Evolutionary conservation across 306 rosid genomes (phyloP).

Genomic region (Ammopiptanthus mongolicus): DNA sequence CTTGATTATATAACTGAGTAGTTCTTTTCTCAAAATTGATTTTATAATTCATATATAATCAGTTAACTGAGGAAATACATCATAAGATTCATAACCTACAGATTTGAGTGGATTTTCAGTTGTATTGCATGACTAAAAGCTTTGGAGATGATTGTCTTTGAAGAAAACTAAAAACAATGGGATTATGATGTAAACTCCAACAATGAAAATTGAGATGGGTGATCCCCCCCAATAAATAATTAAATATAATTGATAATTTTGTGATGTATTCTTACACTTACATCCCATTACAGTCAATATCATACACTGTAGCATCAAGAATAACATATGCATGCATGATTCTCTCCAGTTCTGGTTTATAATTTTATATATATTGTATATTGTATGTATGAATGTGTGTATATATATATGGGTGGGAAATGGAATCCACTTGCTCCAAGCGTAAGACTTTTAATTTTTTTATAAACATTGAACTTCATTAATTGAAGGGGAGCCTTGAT

Average conservation of each 20-base stretch:
- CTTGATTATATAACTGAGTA: not conserved
- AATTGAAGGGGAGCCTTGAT: too few species aligned
- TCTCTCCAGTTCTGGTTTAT: not conserved
- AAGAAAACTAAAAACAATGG: not conserved
- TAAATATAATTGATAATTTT: not conserved
- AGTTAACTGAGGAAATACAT: not conserved
- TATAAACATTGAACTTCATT: not conserved
- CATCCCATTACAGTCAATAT: not conserved
- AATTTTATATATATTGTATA: too few species aligned
- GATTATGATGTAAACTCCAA: slow-evolving; percentile 4
- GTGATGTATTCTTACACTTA: not conserved
- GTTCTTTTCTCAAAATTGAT: not conserved
- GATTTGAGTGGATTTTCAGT: slow-evolving; percentile 18
- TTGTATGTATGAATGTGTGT: too few species aligned
- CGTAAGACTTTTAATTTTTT: not conserved
- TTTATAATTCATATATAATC: not conserved
- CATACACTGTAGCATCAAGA: slow-evolving; percentile 7
- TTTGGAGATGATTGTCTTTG: slow-evolving; percentile 3
- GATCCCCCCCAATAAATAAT: not conserved
- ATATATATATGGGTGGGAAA: too few species aligned
- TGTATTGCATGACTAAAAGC: slow-evolving; percentile 8
- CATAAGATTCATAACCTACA: not conserved
- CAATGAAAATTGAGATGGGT: not conserved
- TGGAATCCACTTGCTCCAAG: too few species aligned
- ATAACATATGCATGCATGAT: not conserved